Evolutionary conservation across 345 rosid species (phyloP).

Genomic region (Populus simonii): DNA sequence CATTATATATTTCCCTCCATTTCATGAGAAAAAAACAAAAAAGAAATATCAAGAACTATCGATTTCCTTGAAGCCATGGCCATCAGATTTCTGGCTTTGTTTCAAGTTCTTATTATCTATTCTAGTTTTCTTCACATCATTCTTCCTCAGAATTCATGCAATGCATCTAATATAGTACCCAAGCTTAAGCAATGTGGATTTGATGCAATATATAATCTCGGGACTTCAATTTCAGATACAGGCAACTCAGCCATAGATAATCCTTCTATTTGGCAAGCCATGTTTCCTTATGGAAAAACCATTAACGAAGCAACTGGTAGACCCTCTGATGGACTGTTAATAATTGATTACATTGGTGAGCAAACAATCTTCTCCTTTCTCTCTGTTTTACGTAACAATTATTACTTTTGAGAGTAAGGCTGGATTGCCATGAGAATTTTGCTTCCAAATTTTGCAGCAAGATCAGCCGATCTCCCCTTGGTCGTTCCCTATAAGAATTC

Average conservation of each 20-base stretch:
- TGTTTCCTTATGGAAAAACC: background rate
- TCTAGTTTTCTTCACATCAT: background rate
- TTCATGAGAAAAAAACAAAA: too few species aligned
- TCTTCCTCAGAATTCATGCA: background rate
- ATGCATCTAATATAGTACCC: background rate
- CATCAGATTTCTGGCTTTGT: background rate
- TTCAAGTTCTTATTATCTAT: background rate
- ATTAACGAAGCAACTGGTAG: background rate
- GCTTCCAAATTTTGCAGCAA: background rate
- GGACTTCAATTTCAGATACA: background rate
- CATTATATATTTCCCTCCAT: too few species aligned
- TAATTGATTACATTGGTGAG: constrained; percentile 6
- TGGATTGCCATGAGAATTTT: background rate
- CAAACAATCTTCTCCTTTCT: background rate
- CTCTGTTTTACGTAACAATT: too few species aligned
- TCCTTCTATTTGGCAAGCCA: too few species aligned
- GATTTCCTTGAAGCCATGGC: background rate
- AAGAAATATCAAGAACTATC: too few species aligned
- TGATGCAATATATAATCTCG: background rate
- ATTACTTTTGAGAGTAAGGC: too few species aligned
- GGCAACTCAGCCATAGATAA: background rate
- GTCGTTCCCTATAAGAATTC: background rate
- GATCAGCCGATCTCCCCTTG: constrained; percentile 5
- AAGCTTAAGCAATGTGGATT: background rate
- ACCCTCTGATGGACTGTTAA: background rate